A percentile compares a stretch with the other conserved stretches of the same genome.
These are phyloP conservation scores for Fraxinus pennsylvanica DNA, from an alignment of 257 asterid genomes.

Conservation along the genomic window DNA sequence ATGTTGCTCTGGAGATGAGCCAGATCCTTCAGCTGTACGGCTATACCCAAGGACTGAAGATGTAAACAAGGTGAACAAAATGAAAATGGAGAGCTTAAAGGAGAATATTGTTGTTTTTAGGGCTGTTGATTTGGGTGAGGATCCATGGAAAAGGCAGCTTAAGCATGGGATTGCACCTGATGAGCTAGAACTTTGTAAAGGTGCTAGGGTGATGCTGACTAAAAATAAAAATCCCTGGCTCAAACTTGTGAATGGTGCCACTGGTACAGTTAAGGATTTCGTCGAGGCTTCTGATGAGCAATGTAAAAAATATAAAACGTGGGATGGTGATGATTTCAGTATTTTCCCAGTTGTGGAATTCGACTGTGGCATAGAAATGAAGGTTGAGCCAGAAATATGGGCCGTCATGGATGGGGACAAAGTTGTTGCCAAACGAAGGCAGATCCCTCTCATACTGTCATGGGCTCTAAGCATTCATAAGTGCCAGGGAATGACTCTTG, in stretches of 20 bases:
- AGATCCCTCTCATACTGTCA: conserved; percentile 73
- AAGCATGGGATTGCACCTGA: conserved; percentile 59
- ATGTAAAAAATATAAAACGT: conserved; percentile 26
- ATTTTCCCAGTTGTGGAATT: conserved; percentile 67
- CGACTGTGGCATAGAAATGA: conserved; percentile 55
- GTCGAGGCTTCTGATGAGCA: conserved; percentile 21
- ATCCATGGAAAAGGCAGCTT: conserved; percentile 49
- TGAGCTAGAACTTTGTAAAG: conserved; percentile 55
- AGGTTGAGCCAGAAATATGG: conserved; percentile 63
- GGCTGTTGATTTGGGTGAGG: conserved; percentile 55
- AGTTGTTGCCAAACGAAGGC: conserved; percentile 57
- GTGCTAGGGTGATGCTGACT: conserved; percentile 67
- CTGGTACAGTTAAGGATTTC: conserved; percentile 58
- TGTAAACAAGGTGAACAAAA: conserved; percentile 58
- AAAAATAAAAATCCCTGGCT: conserved; percentile 43
- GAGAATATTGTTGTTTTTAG: conserved; percentile 43
- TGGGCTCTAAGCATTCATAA: conserved; percentile 91
- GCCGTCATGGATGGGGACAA: conserved; percentile 53
- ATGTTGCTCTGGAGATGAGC: conserved; percentile 53
- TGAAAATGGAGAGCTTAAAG: conserved; percentile 37
- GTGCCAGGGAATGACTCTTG: conserved; percentile 81
- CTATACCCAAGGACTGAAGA: conserved; percentile 64
- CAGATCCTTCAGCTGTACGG: conserved; percentile 65
- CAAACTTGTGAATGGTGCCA: conserved; percentile 73
- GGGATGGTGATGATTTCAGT: conserved; percentile 45